Conservation (phyloP, 176 grass and related monocot genomes). For the Carex scoparia region DNA sequence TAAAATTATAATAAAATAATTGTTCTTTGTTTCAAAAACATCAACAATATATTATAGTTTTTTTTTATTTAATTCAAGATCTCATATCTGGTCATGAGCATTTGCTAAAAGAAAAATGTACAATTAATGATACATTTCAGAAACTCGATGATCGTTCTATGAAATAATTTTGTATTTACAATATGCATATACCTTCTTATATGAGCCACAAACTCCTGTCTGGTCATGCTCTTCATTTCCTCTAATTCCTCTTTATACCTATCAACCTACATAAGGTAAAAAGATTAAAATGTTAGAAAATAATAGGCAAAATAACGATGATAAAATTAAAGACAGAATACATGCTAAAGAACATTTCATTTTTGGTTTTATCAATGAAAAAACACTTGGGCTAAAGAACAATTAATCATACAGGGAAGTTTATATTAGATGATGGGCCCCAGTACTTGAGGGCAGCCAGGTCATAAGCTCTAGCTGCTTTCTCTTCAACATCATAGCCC, state of each 20-base stretch:
- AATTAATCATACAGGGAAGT: constrained; percentile 61
- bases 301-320: not conserved
- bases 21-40: not conserved
- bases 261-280: constrained; percentile 53
- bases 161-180: not conserved
- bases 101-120: not conserved
- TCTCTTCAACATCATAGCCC: constrained; percentile 94
- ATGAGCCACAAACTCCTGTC: constrained; percentile 84
- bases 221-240: constrained; percentile 90
- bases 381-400: not conserved
- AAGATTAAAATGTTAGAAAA: not conserved
- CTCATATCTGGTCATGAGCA: not conserved
- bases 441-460: constrained; percentile 92
- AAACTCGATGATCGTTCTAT: not conserved
- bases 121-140: not conserved
- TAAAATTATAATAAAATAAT: not conserved
- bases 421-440: constrained; percentile 71
- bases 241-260: constrained; percentile 61
- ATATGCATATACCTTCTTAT: constrained; percentile 54
- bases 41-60: not conserved
- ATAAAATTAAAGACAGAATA: not conserved
- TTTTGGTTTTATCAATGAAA: not conserved
- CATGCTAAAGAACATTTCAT: not conserved
- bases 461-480: constrained; percentile 97
- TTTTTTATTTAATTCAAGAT: not conserved